Evolutionary conservation across 805 yeast species (phyloP), one percentile per base, ranked within the genome.

Genomic region (Kluyveromyces siamensis): DNA sequence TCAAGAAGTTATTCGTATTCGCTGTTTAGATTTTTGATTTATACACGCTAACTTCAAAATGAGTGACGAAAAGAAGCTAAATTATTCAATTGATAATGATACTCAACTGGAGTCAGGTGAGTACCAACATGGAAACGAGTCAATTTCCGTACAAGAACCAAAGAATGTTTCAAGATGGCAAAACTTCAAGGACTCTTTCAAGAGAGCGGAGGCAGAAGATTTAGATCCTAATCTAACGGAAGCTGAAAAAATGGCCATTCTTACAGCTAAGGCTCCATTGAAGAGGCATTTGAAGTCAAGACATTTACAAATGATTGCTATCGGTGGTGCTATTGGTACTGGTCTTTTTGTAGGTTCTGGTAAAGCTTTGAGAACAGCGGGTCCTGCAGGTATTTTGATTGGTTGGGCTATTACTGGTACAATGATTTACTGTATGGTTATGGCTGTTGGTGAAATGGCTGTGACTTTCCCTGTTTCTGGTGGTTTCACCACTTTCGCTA

Each of bases 301-400:
- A 68, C 77, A 65, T 66, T 71, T 69, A 68, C 84, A 79, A 62
- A 77, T 81, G 81, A 77, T 81, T 52, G 83, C 87, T 37, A 73
- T 83, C 48, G 88, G 86, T 52, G 86, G 87, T 56, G 75, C 82
- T 51, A 80, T 83, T 53, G 87, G 89, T 63, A 80, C 87, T 30
- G 95, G 91, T 62, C 69, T 85, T 48, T 79, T 85, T 55, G 83
- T 85, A 45, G 87, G 87, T 59, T 75, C 86, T 27, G 88, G 87
- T 52, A 68, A 70, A 10, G 79, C 84, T 4, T 67, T 83, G 52
- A 57, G 73, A 46, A 74, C 80, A 37, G 85, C 84, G 54, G 88
- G 88, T 40, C 87, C 88, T 16, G 87, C 83, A 3, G 75, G 80
- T 47, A 59, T 80, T 17, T 58, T 79, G 50, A 72, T 79, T 41